A percentile compares a stretch with the other conserved stretches of the same genome.
Evolutionary conservation across 305 asterid genomes (phyloP).

Genomic region (Coffea humblotiana): DNA sequence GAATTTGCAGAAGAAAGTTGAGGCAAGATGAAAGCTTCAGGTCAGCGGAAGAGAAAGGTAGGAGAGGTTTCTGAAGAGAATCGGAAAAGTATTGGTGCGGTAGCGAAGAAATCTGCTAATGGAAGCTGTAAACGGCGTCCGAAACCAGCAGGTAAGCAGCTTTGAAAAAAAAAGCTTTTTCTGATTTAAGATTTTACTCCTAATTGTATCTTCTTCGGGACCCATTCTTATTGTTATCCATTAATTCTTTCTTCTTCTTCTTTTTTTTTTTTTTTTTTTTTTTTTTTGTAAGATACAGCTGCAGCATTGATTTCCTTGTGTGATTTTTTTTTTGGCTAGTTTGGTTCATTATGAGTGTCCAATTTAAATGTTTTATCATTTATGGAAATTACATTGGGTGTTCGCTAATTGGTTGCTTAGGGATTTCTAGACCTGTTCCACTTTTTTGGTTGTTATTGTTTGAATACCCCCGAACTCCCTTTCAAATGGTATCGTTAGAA

Average conservation of each 20-base stretch:
- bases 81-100: constrained; percentile 29
- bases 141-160: constrained; percentile 49
- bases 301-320: not conserved
- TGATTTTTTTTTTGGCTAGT: not conserved
- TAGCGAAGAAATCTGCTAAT: constrained; percentile 40
- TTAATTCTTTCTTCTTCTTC: not conserved
- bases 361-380: not conserved
- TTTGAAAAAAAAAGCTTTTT: not conserved
- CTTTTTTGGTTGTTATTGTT: not conserved
- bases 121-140: constrained; percentile 31
- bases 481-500: not conserved
- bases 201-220: not conserved
- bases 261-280: not conserved
- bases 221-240: not conserved
- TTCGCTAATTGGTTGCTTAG: not conserved
- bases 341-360: not conserved
- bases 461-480: not conserved
- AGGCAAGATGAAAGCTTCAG: constrained; percentile 39
- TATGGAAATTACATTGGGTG: not conserved
- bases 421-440: not conserved
- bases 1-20: not conserved
- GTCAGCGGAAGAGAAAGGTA: constrained; percentile 46
- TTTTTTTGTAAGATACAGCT: not conserved
- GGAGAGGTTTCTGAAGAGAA: constrained; percentile 27
- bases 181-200: constrained; percentile 5